phyloP scores from a whole-genome alignment of 257 asterid genomes.

The Striga asiatica region DNA sequence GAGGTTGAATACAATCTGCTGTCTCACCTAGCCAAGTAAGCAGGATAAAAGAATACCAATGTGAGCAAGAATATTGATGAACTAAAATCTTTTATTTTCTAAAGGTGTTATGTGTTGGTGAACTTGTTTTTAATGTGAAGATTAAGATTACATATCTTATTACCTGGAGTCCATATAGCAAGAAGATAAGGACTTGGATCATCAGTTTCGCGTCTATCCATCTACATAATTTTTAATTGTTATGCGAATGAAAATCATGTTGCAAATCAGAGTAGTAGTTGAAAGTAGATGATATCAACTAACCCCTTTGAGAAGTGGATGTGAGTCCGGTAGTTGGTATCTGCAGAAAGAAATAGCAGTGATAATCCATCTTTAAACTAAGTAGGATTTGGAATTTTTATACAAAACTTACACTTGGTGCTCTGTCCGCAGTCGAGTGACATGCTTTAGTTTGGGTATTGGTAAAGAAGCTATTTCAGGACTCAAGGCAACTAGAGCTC shows the following conservation, averaged over 20 bases:
- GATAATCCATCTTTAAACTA: constrained; percentile 15
- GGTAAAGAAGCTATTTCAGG: constrained; percentile 71
- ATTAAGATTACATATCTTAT: too few species aligned
- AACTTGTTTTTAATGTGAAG: too few species aligned
- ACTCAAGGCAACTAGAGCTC: constrained; percentile 71
- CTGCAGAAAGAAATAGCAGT: constrained; percentile 38
- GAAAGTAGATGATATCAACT: constrained; percentile 17
- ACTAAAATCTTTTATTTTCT: neutral
- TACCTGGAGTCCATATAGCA: constrained; percentile 98
- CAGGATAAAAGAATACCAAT: constrained; percentile 5
- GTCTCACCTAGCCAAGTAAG: constrained; percentile 79
- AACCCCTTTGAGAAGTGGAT: constrained; percentile 65
- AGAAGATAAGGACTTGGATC: constrained; percentile 97
- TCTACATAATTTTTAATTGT: constrained; percentile 28
- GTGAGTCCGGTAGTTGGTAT: constrained; percentile 81
- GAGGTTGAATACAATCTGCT: constrained; percentile 60
- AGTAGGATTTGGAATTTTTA: neutral
- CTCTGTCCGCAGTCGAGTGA: constrained; percentile 79
- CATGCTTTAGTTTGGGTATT: constrained; percentile 65
- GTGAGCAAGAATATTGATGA: neutral
- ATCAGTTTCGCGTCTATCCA: constrained; percentile 87
- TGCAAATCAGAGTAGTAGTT: constrained; percentile 9
- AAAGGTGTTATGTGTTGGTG: neutral
- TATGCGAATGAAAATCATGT: constrained; percentile 22
- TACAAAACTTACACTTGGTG: constrained; percentile 92